A percentile compares a stretch with the other conserved stretches of the same genome.
These are phyloP conservation scores for Trypanosoma conorhini DNA, from an alignment of 208 protist species.

Conservation along the genomic window DNA sequence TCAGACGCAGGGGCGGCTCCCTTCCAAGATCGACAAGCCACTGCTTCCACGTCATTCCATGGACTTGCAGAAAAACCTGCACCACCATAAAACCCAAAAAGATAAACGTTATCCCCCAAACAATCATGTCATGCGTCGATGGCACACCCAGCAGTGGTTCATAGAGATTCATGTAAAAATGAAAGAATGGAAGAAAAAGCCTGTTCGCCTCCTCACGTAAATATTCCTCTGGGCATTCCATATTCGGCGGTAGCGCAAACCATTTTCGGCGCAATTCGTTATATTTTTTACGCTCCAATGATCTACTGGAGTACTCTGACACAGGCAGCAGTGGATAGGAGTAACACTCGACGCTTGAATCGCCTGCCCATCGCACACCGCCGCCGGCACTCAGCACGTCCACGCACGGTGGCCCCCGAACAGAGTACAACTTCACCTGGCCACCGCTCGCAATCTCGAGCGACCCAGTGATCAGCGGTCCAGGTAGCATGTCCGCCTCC, in stretches of 20 bases:
- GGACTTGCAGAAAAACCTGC: slow-evolving; percentile 38
- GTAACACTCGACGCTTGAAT: slow-evolving; percentile 2
- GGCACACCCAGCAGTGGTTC: slow-evolving; percentile 28
- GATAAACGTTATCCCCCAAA: slow-evolving; percentile 29
- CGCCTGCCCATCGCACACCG: neutral
- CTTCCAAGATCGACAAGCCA: slow-evolving; percentile 42
- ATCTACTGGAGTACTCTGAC: neutral
- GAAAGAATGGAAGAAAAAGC: slow-evolving; percentile 28
- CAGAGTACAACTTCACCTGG: slow-evolving; percentile 11
- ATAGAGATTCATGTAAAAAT: slow-evolving; percentile 38
- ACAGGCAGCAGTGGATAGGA: neutral
- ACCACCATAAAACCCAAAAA: slow-evolving; percentile 34
- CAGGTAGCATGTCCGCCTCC: neutral
- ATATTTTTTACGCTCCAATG: neutral
- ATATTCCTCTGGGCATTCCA: slow-evolving; percentile 44
- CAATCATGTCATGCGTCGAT: slow-evolving; percentile 35
- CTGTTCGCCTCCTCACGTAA: slow-evolving; percentile 39
- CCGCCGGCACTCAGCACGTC: neutral
- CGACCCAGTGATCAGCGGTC: slow-evolving; percentile 1
- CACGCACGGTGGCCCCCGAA: neutral
- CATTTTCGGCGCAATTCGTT: slow-evolving; percentile 7
- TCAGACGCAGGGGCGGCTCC: slow-evolving; percentile 52
- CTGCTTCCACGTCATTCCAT: slow-evolving; percentile 38
- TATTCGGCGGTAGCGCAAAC: slow-evolving; percentile 32
- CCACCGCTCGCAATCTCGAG: slow-evolving; percentile 1